Percentiles rank a stretch among this genome's conserved stretches.
These are phyloP conservation scores for Coprinopsis marcescibilis DNA, from an alignment of 768 basidiomycete genomes.

Conservation along the genomic window DNA sequence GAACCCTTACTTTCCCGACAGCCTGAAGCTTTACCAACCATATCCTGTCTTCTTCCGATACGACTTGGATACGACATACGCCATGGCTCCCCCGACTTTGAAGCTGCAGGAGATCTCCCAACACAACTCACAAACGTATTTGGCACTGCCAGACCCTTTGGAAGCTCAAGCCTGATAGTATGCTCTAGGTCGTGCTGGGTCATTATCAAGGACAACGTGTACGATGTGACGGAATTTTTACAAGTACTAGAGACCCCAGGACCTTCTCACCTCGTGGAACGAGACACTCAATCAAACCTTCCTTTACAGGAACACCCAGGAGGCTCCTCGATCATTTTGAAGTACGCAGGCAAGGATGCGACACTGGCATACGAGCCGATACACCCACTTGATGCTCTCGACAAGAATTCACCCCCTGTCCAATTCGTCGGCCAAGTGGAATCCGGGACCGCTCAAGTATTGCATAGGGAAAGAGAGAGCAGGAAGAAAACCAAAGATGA, in stretches of 20 bases:
- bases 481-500: conserved; percentile 63
- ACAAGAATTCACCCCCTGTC: conserved; percentile 60
- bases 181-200: conserved; percentile 74
- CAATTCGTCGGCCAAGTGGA: conserved; percentile 71
- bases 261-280: background rate
- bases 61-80: too few species aligned
- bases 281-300: background rate
- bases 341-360: conserved; percentile 84
- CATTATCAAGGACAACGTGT: conserved; percentile 73
- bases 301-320: conserved; percentile 65
- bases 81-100: too few species aligned
- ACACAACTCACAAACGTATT: conserved; percentile 49
- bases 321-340: conserved; percentile 74
- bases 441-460: conserved; percentile 31
- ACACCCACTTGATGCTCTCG: conserved; percentile 78
- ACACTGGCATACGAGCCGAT: conserved; percentile 73
- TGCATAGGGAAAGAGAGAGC: conserved; percentile 32
- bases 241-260: conserved; percentile 32
- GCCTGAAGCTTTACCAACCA: too few species aligned
- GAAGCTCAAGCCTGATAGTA: conserved; percentile 10
- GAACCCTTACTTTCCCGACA: too few species aligned
- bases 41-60: too few species aligned
- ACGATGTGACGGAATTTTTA: conserved; percentile 80
- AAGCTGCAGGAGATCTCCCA: conserved; percentile 53
- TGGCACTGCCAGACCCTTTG: background rate